Percentiles rank a stretch among this genome's conserved stretches.
Conservation (phyloP, 345 rosid genomes). For the Clausena lansium region DNA sequence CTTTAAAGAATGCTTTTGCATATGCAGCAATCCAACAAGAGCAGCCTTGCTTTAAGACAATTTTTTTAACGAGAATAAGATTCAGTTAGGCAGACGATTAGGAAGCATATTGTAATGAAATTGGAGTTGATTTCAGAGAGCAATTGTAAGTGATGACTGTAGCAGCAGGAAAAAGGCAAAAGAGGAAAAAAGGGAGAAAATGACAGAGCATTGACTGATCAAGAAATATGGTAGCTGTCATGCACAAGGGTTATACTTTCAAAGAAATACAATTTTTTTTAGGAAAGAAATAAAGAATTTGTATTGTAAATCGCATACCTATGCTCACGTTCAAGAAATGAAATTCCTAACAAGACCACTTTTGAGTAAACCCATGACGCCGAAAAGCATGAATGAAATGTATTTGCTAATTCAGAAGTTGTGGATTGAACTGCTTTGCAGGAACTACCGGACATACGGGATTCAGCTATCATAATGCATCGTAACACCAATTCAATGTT, state of each 20-base stretch:
- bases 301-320: slow-evolving; percentile 49
- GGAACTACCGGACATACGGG: slow-evolving; percentile 36
- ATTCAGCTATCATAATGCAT: slow-evolving; percentile 66
- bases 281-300: neutral
- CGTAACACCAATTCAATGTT: slow-evolving; percentile 45
- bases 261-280: neutral
- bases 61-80: neutral
- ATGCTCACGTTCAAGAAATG: slow-evolving; percentile 73
- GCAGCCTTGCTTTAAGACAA: neutral
- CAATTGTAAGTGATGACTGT: neutral
- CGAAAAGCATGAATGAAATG: slow-evolving; percentile 51
- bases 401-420: slow-evolving; percentile 25
- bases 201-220: neutral
- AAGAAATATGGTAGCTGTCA: neutral
- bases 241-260: neutral
- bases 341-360: slow-evolving; percentile 74
- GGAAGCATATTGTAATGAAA: neutral
- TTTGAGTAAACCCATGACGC: slow-evolving; percentile 86
- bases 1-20: neutral
- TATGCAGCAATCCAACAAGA: neutral
- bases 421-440: slow-evolving; percentile 24
- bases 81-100: neutral
- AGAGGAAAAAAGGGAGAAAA: neutral
- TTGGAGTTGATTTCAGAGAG: neutral
- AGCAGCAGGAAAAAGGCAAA: neutral